Percentiles rank a stretch among this genome's conserved stretches.
Conservation (phyloP, 352 stramenopile species). For the Globisporangium paddicum region DNA sequence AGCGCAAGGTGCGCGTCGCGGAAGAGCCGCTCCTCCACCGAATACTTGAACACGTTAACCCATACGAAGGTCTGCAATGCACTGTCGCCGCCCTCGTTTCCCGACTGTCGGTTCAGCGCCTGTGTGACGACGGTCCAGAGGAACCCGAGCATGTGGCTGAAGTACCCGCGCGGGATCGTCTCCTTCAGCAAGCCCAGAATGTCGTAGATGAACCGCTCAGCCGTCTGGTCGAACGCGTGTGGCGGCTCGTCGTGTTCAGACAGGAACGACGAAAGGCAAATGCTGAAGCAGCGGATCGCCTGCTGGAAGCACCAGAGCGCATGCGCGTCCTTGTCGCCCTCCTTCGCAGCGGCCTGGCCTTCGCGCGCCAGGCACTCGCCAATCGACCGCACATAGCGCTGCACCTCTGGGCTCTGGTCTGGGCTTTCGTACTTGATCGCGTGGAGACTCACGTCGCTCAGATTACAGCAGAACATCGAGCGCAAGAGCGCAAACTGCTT, state of each 20-base stretch:
- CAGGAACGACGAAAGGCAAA: constrained; percentile 60
- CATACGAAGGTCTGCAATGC: constrained; percentile 70
- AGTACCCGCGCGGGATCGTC: constrained; percentile 51
- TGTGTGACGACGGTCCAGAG: constrained; percentile 64
- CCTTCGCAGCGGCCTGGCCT: constrained; percentile 36
- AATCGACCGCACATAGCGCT: constrained; percentile 55
- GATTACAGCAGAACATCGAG: constrained; percentile 58
- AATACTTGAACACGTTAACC: constrained; percentile 84
- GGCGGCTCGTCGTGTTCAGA: constrained; percentile 27
- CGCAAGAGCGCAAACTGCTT: constrained; percentile 63
- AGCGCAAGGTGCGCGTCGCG: constrained; percentile 66
- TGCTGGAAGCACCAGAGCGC: constrained; percentile 68
- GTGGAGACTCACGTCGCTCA: constrained; percentile 56
- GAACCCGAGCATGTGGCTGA: constrained; percentile 51
- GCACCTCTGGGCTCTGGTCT: constrained; percentile 24
- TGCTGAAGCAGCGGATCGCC: constrained; percentile 64
- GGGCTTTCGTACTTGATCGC: constrained; percentile 25
- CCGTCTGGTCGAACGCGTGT: constrained; percentile 15
- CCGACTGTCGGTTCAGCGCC: constrained; percentile 26
- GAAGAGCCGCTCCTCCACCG: constrained; percentile 53
- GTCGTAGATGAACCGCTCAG: constrained; percentile 64
- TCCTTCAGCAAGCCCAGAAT: constrained; percentile 62
- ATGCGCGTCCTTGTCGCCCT: constrained; percentile 27
- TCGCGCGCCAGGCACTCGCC: constrained; percentile 63
- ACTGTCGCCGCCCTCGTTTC: constrained; percentile 22